Percentiles rank a stretch among this genome's conserved stretches.
Evolutionary conservation across 2,329 filamentous ascomycete genomes (phyloP).

Genomic region (Penicillium sp.): DNA sequence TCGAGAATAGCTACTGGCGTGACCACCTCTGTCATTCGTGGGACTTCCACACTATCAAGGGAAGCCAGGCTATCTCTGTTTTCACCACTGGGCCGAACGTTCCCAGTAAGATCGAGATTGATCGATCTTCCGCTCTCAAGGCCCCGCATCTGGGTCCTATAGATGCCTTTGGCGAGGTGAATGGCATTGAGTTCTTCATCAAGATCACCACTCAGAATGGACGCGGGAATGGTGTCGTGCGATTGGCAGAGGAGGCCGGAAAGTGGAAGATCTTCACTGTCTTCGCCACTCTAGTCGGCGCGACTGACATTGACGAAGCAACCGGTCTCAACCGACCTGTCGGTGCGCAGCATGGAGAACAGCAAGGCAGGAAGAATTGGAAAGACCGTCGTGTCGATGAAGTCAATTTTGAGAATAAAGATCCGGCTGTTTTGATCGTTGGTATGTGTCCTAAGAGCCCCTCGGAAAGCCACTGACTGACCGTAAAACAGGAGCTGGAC

Average conservation of each 20-base stretch:
- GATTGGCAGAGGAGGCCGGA: conserved; percentile 48
- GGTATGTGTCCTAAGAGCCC: conserved; percentile 48
- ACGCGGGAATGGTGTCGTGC: conserved; percentile 57
- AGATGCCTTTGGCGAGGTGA: conserved; percentile 52
- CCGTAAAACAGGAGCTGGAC: conserved; percentile 55
- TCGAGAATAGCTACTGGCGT: conserved; percentile 58
- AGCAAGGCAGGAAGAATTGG: conserved; percentile 61
- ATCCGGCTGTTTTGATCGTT: conserved; percentile 64
- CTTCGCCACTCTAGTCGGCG: conserved; percentile 59
- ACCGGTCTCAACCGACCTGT: conserved; percentile 51
- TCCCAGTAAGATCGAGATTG: conserved; percentile 49
- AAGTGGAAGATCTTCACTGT: conserved; percentile 66
- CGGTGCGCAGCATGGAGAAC: conserved; percentile 60
- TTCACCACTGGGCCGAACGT: conserved; percentile 43
- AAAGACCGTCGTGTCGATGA: conserved; percentile 55
- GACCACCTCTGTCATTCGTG: conserved; percentile 61
- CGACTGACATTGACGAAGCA: conserved; percentile 58
- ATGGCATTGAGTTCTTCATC: conserved; percentile 61
- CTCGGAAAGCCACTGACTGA: neutral
- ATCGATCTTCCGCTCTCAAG: conserved; percentile 48
- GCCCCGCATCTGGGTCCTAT: conserved; percentile 50
- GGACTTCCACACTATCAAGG: conserved; percentile 58
- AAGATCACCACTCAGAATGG: conserved; percentile 57
- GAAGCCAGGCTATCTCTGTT: conserved; percentile 42
- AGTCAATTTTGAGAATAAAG: conserved; percentile 51